Conservation (phyloP, 805 yeast species). For the Ogataea degrootiae region DNA sequence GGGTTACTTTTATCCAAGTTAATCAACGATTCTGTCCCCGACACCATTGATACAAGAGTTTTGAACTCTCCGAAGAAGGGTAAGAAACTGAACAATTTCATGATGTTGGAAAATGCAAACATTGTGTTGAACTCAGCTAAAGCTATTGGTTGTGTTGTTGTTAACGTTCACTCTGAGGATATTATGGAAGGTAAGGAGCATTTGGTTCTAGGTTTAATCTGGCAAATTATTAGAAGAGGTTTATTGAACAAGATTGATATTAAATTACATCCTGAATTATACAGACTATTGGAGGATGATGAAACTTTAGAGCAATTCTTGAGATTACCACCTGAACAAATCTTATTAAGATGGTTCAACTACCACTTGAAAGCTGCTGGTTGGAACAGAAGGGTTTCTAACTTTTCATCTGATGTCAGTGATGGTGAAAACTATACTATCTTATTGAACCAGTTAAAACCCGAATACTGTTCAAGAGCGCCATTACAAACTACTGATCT, state of each 20-base stretch:
- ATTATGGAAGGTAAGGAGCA: constrained; percentile 91
- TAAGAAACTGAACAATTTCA: constrained; percentile 84
- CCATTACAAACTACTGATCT: constrained; percentile 80
- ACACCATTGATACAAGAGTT: constrained; percentile 97
- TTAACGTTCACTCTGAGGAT: constrained; percentile 94
- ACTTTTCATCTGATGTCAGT: constrained; percentile 81
- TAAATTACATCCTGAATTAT: constrained; percentile 92
- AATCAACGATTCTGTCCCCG: constrained; percentile 96
- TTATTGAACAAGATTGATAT: constrained; percentile 91
- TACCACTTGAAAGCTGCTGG: constrained; percentile 92
- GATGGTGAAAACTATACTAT: constrained; percentile 97
- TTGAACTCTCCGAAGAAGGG: constrained; percentile 81
- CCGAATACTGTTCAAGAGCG: constrained; percentile 71
- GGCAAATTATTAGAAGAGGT: constrained; percentile 98
- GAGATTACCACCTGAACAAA: constrained; percentile 96
- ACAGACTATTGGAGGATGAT: constrained; percentile 90
- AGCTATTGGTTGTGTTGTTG: constrained; percentile 98
- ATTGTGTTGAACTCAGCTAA: constrained; percentile 97
- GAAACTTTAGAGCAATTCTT: constrained; percentile 96
- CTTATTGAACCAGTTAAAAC: constrained; percentile 80
- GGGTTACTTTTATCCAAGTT: constrained; percentile 90
- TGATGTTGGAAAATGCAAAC: constrained; percentile 95
- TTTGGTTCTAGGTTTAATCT: constrained; percentile 81
- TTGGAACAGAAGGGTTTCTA: constrained; percentile 78
- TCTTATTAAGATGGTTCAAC: constrained; percentile 94